These are phyloP conservation scores for Elaeagnus macrophylla DNA, from an alignment of 306 rosid species.

Conservation along the genomic window DNA sequence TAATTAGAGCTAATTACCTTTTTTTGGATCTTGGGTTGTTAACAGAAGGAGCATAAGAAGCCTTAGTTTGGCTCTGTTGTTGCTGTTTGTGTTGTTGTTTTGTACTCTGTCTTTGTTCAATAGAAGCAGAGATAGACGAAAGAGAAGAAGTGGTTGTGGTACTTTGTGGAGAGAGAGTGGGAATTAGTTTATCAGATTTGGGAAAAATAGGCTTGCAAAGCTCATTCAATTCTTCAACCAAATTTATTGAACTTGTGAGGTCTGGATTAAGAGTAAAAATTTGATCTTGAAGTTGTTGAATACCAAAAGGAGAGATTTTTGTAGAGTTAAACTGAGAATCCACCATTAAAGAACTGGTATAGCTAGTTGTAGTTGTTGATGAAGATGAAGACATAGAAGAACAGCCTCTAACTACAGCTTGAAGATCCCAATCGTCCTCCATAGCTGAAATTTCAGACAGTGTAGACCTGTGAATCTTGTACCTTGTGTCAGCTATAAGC, in stretches of 20 bases:
- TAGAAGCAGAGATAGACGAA: background rate
- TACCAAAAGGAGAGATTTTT: slow-evolving; percentile 11
- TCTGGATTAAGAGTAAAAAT: slow-evolving; percentile 34
- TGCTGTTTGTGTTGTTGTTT: slow-evolving; percentile 31
- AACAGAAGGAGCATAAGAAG: slow-evolving; percentile 28
- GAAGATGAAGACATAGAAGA: slow-evolving; percentile 13
- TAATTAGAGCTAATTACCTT: slow-evolving; percentile 36
- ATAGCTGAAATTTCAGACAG: slow-evolving; percentile 21
- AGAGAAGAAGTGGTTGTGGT: slow-evolving; percentile 6
- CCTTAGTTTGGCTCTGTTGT: slow-evolving; percentile 34
- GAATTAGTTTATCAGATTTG: slow-evolving; percentile 31
- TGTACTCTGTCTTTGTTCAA: slow-evolving; percentile 4
- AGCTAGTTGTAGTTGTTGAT: slow-evolving; percentile 7
- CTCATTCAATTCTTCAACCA: slow-evolving; percentile 64
- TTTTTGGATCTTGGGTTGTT: slow-evolving; percentile 64
- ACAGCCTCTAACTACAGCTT: slow-evolving; percentile 84
- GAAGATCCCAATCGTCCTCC: slow-evolving; percentile 91
- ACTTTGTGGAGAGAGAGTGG: slow-evolving; percentile 2
- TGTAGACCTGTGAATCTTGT: slow-evolving; percentile 30
- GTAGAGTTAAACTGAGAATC: background rate
- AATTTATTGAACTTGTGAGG: slow-evolving; percentile 30
- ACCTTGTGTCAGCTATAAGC: slow-evolving; percentile 15
- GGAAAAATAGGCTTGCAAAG: slow-evolving; percentile 77
- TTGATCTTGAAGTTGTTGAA: slow-evolving; percentile 17
- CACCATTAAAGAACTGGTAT: slow-evolving; percentile 13